These are phyloP conservation scores for Nematodospora valgi DNA, from an alignment of 805 yeast genomes.

Conservation along the genomic window DNA sequence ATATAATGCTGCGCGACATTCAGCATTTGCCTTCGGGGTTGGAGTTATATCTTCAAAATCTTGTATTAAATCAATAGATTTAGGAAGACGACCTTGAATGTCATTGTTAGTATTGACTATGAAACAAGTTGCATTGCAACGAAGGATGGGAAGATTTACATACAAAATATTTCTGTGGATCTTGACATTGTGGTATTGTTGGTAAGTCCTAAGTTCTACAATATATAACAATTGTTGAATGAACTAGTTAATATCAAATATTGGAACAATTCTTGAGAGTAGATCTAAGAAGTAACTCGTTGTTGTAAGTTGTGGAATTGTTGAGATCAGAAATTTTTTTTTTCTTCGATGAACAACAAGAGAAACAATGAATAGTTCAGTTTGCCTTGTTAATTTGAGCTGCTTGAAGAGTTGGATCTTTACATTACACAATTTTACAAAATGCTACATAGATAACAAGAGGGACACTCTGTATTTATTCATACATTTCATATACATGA, in stretches of 20 bases:
- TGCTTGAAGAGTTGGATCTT: too few species aligned
- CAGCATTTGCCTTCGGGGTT: constrained; percentile 34
- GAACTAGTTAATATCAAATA: too few species aligned
- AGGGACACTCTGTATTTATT: too few species aligned
- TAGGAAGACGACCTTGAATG: constrained; percentile 51
- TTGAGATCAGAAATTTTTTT: not conserved
- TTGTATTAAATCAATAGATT: constrained; percentile 49
- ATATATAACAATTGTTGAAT: not conserved
- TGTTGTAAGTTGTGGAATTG: too few species aligned
- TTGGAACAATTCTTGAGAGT: too few species aligned
- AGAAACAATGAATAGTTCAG: too few species aligned
- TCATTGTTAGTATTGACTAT: constrained; percentile 14
- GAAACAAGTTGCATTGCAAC: not conserved
- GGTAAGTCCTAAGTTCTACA: not conserved
- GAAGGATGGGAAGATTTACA: constrained; percentile 14
- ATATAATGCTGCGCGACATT: constrained; percentile 63
- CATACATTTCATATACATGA: not conserved
- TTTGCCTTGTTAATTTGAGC: too few species aligned
- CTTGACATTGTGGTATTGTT: constrained; percentile 32
- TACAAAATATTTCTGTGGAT: constrained; percentile 38
- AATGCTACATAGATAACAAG: too few species aligned
- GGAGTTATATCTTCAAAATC: constrained; percentile 36
- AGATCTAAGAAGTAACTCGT: too few species aligned
- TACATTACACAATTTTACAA: too few species aligned
- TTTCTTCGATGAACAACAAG: too few species aligned